Evolutionary conservation across 108 stramenopile genomes (phyloP).

Genomic region (Pseudonitzschia pungens): DNA sequence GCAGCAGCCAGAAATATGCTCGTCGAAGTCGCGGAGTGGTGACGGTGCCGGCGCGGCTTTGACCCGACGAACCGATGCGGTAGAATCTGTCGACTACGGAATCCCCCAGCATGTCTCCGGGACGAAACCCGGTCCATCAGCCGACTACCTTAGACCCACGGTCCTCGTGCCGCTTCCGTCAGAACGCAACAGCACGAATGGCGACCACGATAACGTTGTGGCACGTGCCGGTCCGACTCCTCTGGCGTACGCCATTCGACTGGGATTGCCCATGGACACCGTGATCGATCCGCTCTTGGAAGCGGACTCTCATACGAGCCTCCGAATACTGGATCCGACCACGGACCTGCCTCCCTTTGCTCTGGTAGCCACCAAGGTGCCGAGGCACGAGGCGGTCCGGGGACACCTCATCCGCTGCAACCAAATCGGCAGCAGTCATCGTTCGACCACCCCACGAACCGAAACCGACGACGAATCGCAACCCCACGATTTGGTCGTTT

Average conservation of each 20-base stretch:
- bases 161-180: constrained; percentile 11
- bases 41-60: no score
- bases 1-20: background rate
- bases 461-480: no score
- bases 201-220: background rate
- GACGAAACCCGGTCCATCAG: background rate
- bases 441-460: background rate
- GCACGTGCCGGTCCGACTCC: background rate
- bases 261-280: constrained; percentile 12
- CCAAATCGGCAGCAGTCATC: background rate
- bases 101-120: background rate
- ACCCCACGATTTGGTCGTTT: background rate
- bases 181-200: background rate
- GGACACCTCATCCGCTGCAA: background rate
- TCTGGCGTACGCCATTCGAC: constrained; percentile 9
- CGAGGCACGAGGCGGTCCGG: background rate
- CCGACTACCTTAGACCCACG: background rate
- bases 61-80: no score
- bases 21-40: background rate
- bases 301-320: constrained; percentile 19
- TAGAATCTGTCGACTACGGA: background rate
- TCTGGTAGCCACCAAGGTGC: constrained; percentile 3
- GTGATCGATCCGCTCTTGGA: constrained; percentile 20
- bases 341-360: constrained; percentile 29
- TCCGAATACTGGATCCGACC: constrained; percentile 22